Evolutionary conservation across 2,329 filamentous ascomycete genomes (phyloP), one percentile per base, ranked within the genome.

Genomic region (Chalaropsis ovoidea): DNA sequence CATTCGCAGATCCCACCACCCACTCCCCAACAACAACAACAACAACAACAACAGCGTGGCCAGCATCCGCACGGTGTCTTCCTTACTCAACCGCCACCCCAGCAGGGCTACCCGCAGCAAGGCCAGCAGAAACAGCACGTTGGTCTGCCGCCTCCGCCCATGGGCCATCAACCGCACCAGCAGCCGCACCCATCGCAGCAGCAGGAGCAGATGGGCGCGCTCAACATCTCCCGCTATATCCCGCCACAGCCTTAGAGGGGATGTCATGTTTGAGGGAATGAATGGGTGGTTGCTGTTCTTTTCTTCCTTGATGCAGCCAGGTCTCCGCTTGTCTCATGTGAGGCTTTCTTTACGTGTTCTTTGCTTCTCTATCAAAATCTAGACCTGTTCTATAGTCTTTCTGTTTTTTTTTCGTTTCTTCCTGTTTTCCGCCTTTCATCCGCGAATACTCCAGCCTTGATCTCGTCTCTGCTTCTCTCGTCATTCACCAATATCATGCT

Each of bases 131-230:
- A 65, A 19, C 35, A 31, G 24, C 63, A 65, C 15, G 39, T 56
- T 4, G 43, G 24, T 19, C 52, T 60, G 19, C 64, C 64, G 8
- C 54, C 54, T 10, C 64, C 56, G 8, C 27, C 43, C n/a, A 62
- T 47, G n/a, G 56, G 56, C 56, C 42, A 47, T 17, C 56, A 13
- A 22, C 11, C 27, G 22, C 54, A 61, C 19, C 42, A 45, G 11
- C 56, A 43, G 22, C 6, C 52, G 7, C 54, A 41, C 42, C 65
- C 11, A 73, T 74, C 72, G 70, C 73, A 72, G 72, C 69, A 70
- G 71, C 61, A 62, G 43, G 24, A 62, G 2, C 61, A 49, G 24
- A 62, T 62, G 41, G 19, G 24, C 11, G 5, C 61, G 8, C 61
- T 62, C 13, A 62, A 62, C 35, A 62, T 62, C 17, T 35, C 61